A percentile compares a stretch with the other conserved stretches of the same genome.
phyloP scores from a whole-genome alignment of 2,329 filamentous ascomycete species.

The Aspergillus sp. region DNA sequence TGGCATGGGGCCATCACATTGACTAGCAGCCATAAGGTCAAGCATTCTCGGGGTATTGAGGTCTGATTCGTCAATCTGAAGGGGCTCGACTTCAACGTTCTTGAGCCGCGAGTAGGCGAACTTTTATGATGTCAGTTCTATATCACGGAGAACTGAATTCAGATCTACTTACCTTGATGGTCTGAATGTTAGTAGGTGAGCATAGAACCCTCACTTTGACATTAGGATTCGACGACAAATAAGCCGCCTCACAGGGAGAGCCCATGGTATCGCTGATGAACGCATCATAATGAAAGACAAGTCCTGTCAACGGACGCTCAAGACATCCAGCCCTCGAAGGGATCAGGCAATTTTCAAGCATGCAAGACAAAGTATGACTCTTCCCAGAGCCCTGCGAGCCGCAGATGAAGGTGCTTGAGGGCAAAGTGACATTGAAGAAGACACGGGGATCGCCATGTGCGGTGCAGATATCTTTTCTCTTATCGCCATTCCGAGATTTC shows the following conservation, averaged over 20 bases:
- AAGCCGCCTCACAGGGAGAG: slow-evolving; percentile 61
- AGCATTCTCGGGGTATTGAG: slow-evolving; percentile 61
- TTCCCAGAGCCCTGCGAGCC: slow-evolving; percentile 60
- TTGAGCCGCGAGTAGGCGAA: background rate
- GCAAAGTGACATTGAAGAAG: slow-evolving; percentile 16
- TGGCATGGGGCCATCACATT: slow-evolving; percentile 41
- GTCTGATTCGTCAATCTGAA: slow-evolving; percentile 53
- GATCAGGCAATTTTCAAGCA: slow-evolving; percentile 59
- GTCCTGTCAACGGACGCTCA: slow-evolving; percentile 47
- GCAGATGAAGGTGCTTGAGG: slow-evolving; percentile 52
- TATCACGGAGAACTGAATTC: background rate
- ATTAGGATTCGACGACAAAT: slow-evolving; percentile 46
- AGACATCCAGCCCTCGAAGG: slow-evolving; percentile 40
- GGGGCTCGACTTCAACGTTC: slow-evolving; percentile 50
- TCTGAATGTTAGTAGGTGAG: slow-evolving; percentile 51
- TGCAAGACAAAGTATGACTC: slow-evolving; percentile 44
- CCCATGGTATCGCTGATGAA: slow-evolving; percentile 52
- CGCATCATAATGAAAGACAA: slow-evolving; percentile 66
- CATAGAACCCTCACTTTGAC: slow-evolving; percentile 56
- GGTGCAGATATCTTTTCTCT: background rate
- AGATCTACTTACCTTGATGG: slow-evolving; percentile 9
- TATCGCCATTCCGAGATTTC: background rate
- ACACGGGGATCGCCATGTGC: slow-evolving; percentile 10
- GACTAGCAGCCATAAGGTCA: slow-evolving; percentile 58
- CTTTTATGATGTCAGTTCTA: background rate